phyloP scores from a whole-genome alignment of 371 early-diverging fungal species.

The Apophysomyces variabilis region DNA sequence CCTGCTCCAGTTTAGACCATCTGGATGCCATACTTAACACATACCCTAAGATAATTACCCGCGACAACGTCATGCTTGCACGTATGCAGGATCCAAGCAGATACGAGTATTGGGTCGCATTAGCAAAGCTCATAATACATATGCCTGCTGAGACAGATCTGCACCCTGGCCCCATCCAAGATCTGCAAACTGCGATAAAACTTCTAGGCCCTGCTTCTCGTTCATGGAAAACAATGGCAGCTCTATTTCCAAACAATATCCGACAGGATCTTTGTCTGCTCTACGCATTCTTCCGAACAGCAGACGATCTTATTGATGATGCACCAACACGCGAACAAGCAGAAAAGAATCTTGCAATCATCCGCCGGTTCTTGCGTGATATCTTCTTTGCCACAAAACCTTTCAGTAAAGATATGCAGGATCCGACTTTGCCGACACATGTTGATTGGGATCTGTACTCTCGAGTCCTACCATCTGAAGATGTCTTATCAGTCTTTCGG shows the following conservation, averaged over 20 bases:
- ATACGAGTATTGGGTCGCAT: slow-evolving; percentile 27
- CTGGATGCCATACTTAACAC: slow-evolving; percentile 42
- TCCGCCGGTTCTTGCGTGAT: slow-evolving; percentile 29
- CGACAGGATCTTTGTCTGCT: slow-evolving; percentile 54
- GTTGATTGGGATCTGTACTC: slow-evolving; percentile 32
- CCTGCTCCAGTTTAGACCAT: slow-evolving; percentile 45
- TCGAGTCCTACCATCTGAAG: slow-evolving; percentile 24
- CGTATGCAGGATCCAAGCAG: slow-evolving; percentile 26
- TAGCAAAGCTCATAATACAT: slow-evolving; percentile 20
- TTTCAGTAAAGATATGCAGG: slow-evolving; percentile 1
- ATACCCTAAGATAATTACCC: slow-evolving; percentile 32
- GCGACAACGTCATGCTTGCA: slow-evolving; percentile 19
- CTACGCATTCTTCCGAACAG: slow-evolving; percentile 61
- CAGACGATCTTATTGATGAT: slow-evolving; percentile 63
- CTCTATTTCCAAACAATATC: slow-evolving; percentile 51
- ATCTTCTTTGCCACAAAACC: slow-evolving; percentile 10
- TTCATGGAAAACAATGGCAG: slow-evolving; percentile 58
- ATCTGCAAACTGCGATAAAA: slow-evolving; percentile 33
- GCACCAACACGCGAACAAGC: slow-evolving; percentile 28
- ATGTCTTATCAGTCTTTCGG: slow-evolving; percentile 34
- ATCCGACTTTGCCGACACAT: slow-evolving; percentile 27
- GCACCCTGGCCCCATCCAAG: slow-evolving; percentile 30
- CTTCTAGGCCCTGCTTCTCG: slow-evolving; percentile 41
- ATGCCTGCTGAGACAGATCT: slow-evolving; percentile 34
- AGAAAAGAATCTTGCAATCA: slow-evolving; percentile 30